phyloP scores from a whole-genome alignment of 306 rosid species.

The Vigna mungo region DNA sequence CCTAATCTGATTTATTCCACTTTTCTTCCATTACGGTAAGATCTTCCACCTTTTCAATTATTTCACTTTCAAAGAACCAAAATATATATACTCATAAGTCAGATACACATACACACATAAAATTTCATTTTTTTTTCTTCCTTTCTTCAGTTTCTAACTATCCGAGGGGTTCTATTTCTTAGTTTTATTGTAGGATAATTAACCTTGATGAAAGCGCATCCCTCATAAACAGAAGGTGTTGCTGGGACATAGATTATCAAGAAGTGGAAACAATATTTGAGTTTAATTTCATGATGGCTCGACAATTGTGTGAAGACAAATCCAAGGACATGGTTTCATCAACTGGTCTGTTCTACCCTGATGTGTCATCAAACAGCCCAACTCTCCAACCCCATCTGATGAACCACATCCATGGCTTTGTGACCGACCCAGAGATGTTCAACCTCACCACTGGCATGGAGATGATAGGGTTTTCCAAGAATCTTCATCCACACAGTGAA shows the following conservation, averaged over 20 bases:
- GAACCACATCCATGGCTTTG: constrained; percentile 75
- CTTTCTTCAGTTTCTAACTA: background rate
- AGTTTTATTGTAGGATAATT: constrained; percentile 27
- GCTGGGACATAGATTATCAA: constrained; percentile 16
- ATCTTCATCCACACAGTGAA: constrained; percentile 42
- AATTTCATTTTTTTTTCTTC: background rate
- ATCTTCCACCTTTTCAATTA: constrained; percentile 11
- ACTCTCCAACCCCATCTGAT: constrained; percentile 54
- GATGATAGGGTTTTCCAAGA: constrained; percentile 74
- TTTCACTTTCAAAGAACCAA: constrained; percentile 20
- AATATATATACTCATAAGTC: background rate
- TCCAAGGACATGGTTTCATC: constrained; percentile 59
- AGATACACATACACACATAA: background rate
- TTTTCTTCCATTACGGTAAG: constrained; percentile 36
- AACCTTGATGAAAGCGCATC: constrained; percentile 6
- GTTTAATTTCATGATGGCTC: constrained; percentile 61
- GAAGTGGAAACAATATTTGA: constrained; percentile 39
- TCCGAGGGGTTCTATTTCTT: constrained; percentile 5
- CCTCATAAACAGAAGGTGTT: background rate
- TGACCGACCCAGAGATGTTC: constrained; percentile 70
- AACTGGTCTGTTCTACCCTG: constrained; percentile 64
- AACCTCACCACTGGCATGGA: constrained; percentile 78
- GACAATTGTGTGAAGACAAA: constrained; percentile 61
- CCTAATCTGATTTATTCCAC: constrained; percentile 8
- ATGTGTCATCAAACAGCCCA: constrained; percentile 55